A percentile compares a stretch with the other conserved stretches of the same genome.
These are phyloP conservation scores for Fusarium graminum DNA, from an alignment of 2,329 filamentous ascomycete species.

Conservation along the genomic window DNA sequence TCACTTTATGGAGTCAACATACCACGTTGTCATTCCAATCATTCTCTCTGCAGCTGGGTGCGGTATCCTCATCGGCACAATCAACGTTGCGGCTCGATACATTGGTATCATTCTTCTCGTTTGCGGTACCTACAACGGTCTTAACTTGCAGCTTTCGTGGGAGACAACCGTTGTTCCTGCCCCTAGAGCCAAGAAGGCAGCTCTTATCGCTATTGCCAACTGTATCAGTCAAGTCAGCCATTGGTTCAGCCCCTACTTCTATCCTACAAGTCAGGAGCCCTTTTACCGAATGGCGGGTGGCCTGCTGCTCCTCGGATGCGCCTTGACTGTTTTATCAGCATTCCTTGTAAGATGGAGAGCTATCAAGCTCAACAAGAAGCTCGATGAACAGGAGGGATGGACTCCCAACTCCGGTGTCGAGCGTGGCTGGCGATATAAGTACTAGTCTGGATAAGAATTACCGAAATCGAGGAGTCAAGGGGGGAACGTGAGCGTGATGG, in stretches of 20 bases:
- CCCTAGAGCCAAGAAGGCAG: constrained; percentile 57
- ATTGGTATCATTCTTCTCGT: constrained; percentile 58
- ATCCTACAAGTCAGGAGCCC: constrained; percentile 49
- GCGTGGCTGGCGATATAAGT: constrained; percentile 34
- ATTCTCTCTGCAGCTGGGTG: constrained; percentile 55
- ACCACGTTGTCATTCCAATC: constrained; percentile 57
- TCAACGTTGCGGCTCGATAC: constrained; percentile 59
- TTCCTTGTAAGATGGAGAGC: constrained; percentile 22
- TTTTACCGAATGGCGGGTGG: constrained; percentile 51
- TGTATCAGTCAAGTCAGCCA: constrained; percentile 57
- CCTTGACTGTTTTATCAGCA: constrained; percentile 7
- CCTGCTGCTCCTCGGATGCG: constrained; percentile 13
- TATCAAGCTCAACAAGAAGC: constrained; percentile 26
- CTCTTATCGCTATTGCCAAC: constrained; percentile 59
- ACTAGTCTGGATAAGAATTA: not conserved
- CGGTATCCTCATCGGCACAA: constrained; percentile 58
- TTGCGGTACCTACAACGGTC: constrained; percentile 56
- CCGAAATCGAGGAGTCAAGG: not conserved
- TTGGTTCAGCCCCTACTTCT: constrained; percentile 60
- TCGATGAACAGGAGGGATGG: constrained; percentile 34
- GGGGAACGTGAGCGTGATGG: no score
- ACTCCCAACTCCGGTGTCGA: constrained; percentile 30
- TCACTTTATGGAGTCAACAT: constrained; percentile 55
- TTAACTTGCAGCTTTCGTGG: constrained; percentile 59
- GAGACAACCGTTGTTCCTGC: constrained; percentile 58